Evolutionary conservation across 768 basidiomycete genomes (phyloP), one percentile per base, ranked within the genome.

Genomic region (Podaxis sp.): DNA sequence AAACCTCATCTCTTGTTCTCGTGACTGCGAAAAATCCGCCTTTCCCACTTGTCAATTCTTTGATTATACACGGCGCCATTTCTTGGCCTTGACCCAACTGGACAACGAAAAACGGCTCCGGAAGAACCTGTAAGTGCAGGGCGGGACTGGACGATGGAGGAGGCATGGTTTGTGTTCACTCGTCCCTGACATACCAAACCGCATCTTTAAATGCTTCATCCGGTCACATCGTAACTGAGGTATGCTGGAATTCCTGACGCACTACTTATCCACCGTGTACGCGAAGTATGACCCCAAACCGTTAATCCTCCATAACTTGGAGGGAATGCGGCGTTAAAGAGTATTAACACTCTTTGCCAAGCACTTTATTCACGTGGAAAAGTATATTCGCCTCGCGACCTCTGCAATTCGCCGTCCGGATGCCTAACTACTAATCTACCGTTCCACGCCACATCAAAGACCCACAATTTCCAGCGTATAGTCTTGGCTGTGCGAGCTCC

Each of bases 1-100:
- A 88, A 1, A 85, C 72, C 65, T 90, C 87, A 35, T 88, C 85
- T 5, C 66, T 66, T 5, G 86, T 88, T 51, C 81, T 74, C 27
- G 86, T 87, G 38, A 88, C 71, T 1, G 83, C 86, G 57, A 86
- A 68, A 65, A 87, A 75, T 11, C 67, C 62, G 1, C 68, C 65
- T 28, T 55, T 70, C 35, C 66, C 67, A 40, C 66, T 64, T 11
- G 67, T 70, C 23, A 72, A 57, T 51, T 71, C 67, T 50, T 72
- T 69, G 16, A 81, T 51, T 5, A 79, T 54, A 53, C 70, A 71
- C 14, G 70, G 62, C 21, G 76, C 77, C 54, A 81, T 65, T 35
- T 71, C 67, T 57, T 74, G 61, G n/a, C 74, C 70, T 13, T 70
- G 66, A 47, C 75, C 68, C 32, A 83, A 69, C 64, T 82, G 76